Evolutionary conservation across 208 protist species (phyloP).

Genomic region (Trichomonas gallinae): DNA sequence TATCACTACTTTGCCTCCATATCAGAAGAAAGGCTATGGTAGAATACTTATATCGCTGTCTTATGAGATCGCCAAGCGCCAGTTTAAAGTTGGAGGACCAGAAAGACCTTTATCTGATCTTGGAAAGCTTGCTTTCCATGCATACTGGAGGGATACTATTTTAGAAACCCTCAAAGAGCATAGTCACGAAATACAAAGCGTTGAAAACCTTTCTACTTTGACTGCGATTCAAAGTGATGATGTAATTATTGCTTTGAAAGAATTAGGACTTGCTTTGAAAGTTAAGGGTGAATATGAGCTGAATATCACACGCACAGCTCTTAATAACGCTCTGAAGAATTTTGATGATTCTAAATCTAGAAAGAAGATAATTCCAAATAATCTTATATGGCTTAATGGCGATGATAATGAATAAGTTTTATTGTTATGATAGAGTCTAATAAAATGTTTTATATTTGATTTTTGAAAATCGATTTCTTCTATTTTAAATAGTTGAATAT

Average conservation of each 20-base stretch:
- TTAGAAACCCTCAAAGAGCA: neutral
- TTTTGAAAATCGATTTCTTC: no score
- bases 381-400: neutral
- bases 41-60: constrained; percentile 88
- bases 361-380: neutral
- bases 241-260: neutral
- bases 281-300: constrained; percentile 21
- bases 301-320: neutral
- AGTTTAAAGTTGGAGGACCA: constrained; percentile 46
- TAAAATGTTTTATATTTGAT: no score
- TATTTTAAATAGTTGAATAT: no score
- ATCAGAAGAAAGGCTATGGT: constrained; percentile 84
- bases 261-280: neutral
- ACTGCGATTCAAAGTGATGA: neutral
- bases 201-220: neutral
- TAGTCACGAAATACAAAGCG: neutral
- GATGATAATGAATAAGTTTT: neutral
- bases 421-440: no score
- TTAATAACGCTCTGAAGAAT: neutral
- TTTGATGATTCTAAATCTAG: neutral
- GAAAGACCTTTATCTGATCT: constrained; percentile 97
- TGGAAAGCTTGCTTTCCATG: constrained; percentile 49
- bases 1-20: constrained; percentile 89
- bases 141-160: constrained; percentile 36
- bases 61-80: constrained; percentile 88